Evolutionary conservation across 192 early-diverging fungal species (phyloP).

Genomic region (Polychytrium aggregatum): DNA sequence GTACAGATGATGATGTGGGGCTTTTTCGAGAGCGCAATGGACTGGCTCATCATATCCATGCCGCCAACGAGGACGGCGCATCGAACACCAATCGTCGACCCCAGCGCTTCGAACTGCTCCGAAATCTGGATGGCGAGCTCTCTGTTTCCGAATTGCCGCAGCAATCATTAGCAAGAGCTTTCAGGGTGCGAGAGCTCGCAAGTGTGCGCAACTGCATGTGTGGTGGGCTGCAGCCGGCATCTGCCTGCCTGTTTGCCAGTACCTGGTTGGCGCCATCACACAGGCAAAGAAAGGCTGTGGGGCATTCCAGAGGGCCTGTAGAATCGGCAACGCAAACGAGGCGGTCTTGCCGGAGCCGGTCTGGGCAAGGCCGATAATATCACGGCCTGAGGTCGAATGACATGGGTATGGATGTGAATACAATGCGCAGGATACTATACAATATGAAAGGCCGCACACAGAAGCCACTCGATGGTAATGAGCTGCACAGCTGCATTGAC

Average conservation of each 20-base stretch:
- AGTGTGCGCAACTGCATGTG: neutral
- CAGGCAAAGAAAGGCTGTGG: conserved; percentile 89
- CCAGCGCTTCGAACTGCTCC: conserved; percentile 84
- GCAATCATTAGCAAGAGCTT: conserved; percentile 2
- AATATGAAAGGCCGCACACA: neutral
- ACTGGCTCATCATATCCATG: conserved; percentile 94
- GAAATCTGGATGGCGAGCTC: conserved; percentile 93
- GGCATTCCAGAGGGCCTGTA: conserved; percentile 80
- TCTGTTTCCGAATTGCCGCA: conserved; percentile 24
- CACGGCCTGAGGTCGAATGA: conserved; percentile 42
- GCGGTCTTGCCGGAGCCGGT: conserved; percentile 96
- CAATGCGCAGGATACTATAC: neutral
- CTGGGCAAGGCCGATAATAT: conserved; percentile 97
- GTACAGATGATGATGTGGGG: conserved; percentile 94
- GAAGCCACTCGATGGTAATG: too few relatives aligned
- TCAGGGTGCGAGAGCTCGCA: neutral
- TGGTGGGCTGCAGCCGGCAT: too few relatives aligned
- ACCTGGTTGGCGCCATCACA: conserved; percentile 92
- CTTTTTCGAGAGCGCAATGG: conserved; percentile 86
- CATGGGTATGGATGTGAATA: neutral
- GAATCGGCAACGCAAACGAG: conserved; percentile 80
- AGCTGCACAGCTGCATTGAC: too few relatives aligned
- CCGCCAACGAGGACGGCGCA: conserved; percentile 89
- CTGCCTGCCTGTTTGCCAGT: neutral
- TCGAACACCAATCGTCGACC: conserved; percentile 81